phyloP scores from a whole-genome alignment of 768 basidiomycete species.

The Pulveroboletus sp. region DNA sequence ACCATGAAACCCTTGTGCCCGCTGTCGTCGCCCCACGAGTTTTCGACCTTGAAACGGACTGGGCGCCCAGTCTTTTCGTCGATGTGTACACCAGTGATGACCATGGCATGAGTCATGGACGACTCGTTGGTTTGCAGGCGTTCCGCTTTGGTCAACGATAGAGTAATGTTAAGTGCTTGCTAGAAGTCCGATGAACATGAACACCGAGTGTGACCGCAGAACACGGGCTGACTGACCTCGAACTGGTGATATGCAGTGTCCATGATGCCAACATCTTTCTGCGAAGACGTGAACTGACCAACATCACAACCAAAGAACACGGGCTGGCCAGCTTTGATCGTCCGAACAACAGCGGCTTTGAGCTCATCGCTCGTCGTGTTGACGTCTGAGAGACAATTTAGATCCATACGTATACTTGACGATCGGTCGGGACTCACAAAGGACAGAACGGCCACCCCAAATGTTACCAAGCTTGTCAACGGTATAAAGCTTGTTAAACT shows the following conservation, averaged over 20 bases:
- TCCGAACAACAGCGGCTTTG: conserved; percentile 79
- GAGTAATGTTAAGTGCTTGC: conserved; percentile 79
- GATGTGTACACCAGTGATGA: conserved; percentile 89
- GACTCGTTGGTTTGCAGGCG: conserved; percentile 81
- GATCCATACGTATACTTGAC: neutral
- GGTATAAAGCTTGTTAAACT: conserved; percentile 79
- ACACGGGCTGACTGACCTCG: conserved; percentile 45
- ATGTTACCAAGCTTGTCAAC: conserved; percentile 93
- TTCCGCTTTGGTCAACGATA: conserved; percentile 82
- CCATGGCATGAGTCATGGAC: conserved; percentile 87
- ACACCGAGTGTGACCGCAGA: neutral
- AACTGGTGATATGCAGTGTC: conserved; percentile 81
- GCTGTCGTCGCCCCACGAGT: conserved; percentile 81
- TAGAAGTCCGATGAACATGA: conserved; percentile 28
- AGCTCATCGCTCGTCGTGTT: conserved; percentile 83
- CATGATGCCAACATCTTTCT: conserved; percentile 69
- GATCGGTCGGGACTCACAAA: conserved; percentile 56
- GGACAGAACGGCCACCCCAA: conserved; percentile 81
- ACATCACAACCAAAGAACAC: conserved; percentile 98
- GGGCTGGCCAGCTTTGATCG: conserved; percentile 84
- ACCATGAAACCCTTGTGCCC: conserved; percentile 89
- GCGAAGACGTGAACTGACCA: conserved; percentile 74
- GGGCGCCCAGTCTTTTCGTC: conserved; percentile 67
- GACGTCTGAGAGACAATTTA: conserved; percentile 54
- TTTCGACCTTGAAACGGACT: conserved; percentile 94